A percentile compares a stretch with the other conserved stretches of the same genome.
phyloP scores from a whole-genome alignment of 1,284 basidiomycete species.

The Pseudozyma sp. region DNA sequence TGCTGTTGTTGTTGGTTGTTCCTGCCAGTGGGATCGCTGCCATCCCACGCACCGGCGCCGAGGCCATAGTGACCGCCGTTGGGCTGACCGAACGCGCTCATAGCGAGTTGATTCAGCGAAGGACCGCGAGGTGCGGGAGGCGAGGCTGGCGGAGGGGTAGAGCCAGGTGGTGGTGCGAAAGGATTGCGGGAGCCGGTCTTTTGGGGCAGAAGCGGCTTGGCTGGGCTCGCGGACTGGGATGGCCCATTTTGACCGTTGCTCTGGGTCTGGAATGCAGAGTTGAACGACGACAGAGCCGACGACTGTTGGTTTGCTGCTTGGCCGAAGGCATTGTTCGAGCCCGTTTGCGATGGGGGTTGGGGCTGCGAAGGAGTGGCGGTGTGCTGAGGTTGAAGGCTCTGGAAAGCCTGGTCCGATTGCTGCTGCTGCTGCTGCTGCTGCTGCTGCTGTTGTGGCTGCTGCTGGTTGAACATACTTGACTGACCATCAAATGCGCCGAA shows the following conservation, averaged over 20 bases:
- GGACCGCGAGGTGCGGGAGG: constrained; percentile 77
- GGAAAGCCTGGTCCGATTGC: constrained; percentile 20
- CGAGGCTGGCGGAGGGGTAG: constrained; percentile 70
- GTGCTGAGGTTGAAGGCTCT: constrained; percentile 33
- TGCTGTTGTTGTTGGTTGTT: neutral
- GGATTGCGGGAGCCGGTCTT: constrained; percentile 95
- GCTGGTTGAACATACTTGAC: constrained; percentile 29
- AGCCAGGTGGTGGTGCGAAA: constrained; percentile 79
- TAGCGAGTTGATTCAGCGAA: constrained; percentile 83
- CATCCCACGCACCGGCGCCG: constrained; percentile 59
- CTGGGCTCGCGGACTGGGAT: constrained; percentile 47
- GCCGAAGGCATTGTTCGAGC: constrained; percentile 16
- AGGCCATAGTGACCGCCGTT: constrained; percentile 55
- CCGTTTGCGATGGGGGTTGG: constrained; percentile 34
- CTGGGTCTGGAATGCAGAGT: constrained; percentile 73
- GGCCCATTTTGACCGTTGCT: constrained; percentile 67
- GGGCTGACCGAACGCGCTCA: constrained; percentile 70
- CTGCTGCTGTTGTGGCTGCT: constrained; percentile 32
- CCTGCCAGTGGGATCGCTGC: constrained; percentile 25
- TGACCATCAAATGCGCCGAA: constrained; percentile 40
- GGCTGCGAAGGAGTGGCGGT: constrained; percentile 52
- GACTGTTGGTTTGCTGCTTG: constrained; percentile 17
- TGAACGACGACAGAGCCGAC: constrained; percentile 69
- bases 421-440: constrained; percentile 31
- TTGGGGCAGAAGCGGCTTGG: constrained; percentile 79